phyloP scores from a whole-genome alignment of 257 asterid species.

The Gynochthodes officinalis region DNA sequence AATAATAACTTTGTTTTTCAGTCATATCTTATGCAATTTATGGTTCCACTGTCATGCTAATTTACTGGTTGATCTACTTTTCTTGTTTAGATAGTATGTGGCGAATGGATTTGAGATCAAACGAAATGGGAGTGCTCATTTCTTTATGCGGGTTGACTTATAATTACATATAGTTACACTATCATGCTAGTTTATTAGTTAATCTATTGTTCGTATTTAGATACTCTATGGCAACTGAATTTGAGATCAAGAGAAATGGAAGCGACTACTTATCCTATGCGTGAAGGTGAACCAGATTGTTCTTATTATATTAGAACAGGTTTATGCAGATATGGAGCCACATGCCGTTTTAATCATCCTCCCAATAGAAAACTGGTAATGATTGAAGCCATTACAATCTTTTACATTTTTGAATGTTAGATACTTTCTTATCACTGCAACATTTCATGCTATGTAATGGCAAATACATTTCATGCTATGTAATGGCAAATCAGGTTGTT shows the following conservation, averaged over 20 bases:
- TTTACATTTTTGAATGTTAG: background rate
- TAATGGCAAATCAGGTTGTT: too few species aligned
- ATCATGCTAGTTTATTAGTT: background rate
- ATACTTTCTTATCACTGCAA: background rate
- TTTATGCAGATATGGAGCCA: conserved; percentile 78
- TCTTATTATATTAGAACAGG: conserved; percentile 87
- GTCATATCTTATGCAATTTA: too few species aligned
- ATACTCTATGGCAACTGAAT: conserved; percentile 67
- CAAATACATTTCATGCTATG: background rate
- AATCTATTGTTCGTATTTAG: conserved; percentile 32
- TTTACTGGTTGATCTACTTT: too few species aligned
- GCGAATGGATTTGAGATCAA: too few species aligned
- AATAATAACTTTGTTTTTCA: background rate
- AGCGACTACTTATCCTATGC: conserved; percentile 70
- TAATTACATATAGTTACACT: background rate
- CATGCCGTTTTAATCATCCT: conserved; percentile 91
- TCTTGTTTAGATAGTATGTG: too few species aligned
- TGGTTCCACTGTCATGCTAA: too few species aligned
- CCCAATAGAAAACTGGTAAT: conserved; percentile 71
- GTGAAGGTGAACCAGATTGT: conserved; percentile 87
- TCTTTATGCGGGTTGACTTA: background rate
- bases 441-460: background rate
- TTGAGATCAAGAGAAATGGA: conserved; percentile 72
- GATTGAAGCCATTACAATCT: background rate
- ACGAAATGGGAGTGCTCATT: too few species aligned